Evolutionary conservation across 345 rosid species (phyloP), one percentile per base, ranked within the genome.

Genomic region (Ricinus communis): DNA sequence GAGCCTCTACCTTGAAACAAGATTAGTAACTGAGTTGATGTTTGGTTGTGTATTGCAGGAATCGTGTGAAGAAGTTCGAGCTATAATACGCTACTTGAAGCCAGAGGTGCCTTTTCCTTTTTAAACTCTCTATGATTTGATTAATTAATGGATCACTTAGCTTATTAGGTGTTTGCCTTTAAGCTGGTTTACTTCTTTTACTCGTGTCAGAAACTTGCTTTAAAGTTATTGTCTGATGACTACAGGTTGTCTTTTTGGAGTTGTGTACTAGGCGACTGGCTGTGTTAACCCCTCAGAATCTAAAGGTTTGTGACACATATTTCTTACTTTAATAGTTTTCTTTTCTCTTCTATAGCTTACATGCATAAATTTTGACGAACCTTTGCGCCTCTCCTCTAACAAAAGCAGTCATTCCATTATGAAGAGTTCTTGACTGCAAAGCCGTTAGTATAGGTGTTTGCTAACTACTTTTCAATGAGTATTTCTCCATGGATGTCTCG

Each of bases 191-290:
- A 31, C 24, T 43, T 60, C 9, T 30, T 54, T 7, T 25, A 1
- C 19, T 33, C 47, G 4, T 65, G 7, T 30, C 22, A 9, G 1
- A 4, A 9, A 59, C 36, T 27, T 41, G 61, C 16, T 30, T 1
- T 52, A 22, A 22, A 46, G 59, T 57, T 50, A 33, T 14, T 51
- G n/a, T 58, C 11, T 25, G 0, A 70, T 73, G 69, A 21, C 36
- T 41, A n/a, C 81, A 96, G 99, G 99, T 81, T 66, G 97, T 96
- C 56, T 93, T 96, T 82, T 74, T 96, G 86, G 99, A 96, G 81
- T 70, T 96, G 73, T 96, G 99, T 79, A 72, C 97, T 9, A 93
- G 93, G 83, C 81, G 99, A 65, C 81, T 88, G 68, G 82, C 91
- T 7, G 71, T 96, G 74, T 97, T 96, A 66, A 75, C 85, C 30